Evolutionary conservation across 2,329 filamentous ascomycete species (phyloP), one percentile per base, ranked within the genome.

Genomic region (Tolypocladium tropicale): DNA sequence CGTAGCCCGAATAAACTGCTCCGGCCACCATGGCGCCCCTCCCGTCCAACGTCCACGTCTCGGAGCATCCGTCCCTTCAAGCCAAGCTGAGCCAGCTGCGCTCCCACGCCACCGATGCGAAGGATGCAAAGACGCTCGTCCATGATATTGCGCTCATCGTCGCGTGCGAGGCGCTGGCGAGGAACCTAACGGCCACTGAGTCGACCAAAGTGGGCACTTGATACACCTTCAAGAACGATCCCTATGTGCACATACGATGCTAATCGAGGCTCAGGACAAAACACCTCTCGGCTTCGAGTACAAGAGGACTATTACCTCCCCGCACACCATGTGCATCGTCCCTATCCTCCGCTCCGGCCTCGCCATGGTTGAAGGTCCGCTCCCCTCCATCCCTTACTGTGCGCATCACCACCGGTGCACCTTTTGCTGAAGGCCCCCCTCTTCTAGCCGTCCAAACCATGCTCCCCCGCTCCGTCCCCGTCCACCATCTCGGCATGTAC

Each of bases 401-500:
- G n/a, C n/a, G n/a, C 33, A 28, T 5, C 6, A 36, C 6, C 4
- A 12, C 16, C 16, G 21, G 23, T n/a, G n/a, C n/a, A 1, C n/a
- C n/a, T 43, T 16, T 18, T 21, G 1, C 43, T 49, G 23, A 18
- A 41, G 14, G 2, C 25, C 5, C n/a, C n/a, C n/a, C n/a, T n/a
- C n/a, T n/a, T 16, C 7, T 63, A 88, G 88, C 90, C 30, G 76
- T 96, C 48, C 86, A 93, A 75, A 85, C 85, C 32, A 80, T 97
- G 65, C 89, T 97, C 57, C 92, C 93, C 21, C 69, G 73, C 39
- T 81, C 90, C 16, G 88, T 93, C 34, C 86, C 91, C 7, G 83
- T 96, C 61, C 91, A 97, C 76, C 93, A 97, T 70, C 86, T 97
- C 9, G 93, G 94, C 62, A 86, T 97, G 67, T 97, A 93, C 79